phyloP scores from a whole-genome alignment of 1,139 yeast species.

The Debaryomyces psychrophilus region DNA sequence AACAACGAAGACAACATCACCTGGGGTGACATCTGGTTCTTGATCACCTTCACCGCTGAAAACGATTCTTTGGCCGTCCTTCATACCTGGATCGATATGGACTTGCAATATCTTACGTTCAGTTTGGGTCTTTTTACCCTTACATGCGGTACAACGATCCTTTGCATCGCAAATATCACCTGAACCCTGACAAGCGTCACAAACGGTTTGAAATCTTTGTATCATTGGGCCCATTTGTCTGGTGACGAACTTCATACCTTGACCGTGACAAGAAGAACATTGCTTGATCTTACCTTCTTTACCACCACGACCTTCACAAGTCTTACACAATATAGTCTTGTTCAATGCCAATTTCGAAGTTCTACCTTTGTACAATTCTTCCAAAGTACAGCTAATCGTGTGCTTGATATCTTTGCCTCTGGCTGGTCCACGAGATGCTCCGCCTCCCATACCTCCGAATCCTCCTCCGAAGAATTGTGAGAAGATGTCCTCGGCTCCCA shows the following conservation, averaged over 20 bases:
- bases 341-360: slow-evolving; percentile 91
- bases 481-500: slow-evolving; percentile 85
- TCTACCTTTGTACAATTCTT: slow-evolving; percentile 94
- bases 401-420: slow-evolving; percentile 92
- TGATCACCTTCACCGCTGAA: slow-evolving; percentile 98
- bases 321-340: slow-evolving; percentile 84
- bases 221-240: slow-evolving; percentile 99
- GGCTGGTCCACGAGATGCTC: slow-evolving; percentile 82
- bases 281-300: slow-evolving; percentile 87
- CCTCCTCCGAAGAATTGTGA: slow-evolving; percentile 89
- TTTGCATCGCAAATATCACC: slow-evolving; percentile 89
- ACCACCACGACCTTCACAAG: slow-evolving; percentile 96
- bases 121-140: slow-evolving; percentile 82
- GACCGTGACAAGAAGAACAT: slow-evolving; percentile 85
- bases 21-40: slow-evolving; percentile 92
- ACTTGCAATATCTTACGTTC: slow-evolving; percentile 96
- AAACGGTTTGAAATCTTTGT: slow-evolving; percentile 94
- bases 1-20: slow-evolving; percentile 91
- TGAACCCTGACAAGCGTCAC: slow-evolving; percentile 90
- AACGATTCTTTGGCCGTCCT: slow-evolving; percentile 86
- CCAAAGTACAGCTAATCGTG: slow-evolving; percentile 80
- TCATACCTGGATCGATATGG: slow-evolving; percentile 97
- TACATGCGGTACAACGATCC: slow-evolving; percentile 86
- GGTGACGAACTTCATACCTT: slow-evolving; percentile 89
- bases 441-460: slow-evolving; percentile 45